phyloP scores from a whole-genome alignment of 2,329 filamentous ascomycete species.

The Mycosphaerella arachidis region DNA sequence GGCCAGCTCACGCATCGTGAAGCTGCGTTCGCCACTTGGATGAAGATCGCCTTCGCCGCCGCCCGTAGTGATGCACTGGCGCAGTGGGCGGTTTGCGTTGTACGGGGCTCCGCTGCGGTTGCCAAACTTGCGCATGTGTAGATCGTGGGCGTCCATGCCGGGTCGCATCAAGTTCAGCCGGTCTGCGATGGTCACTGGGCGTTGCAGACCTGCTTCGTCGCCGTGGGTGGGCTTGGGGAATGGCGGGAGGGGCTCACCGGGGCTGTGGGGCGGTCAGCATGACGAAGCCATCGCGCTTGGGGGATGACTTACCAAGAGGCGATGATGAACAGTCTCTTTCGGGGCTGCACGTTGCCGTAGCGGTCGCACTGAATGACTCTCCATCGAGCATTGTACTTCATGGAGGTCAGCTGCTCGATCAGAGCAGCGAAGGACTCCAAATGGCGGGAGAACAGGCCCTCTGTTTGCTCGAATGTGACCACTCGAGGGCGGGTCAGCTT shows the following conservation, averaged over 20 bases:
- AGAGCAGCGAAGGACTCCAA: conserved; percentile 55
- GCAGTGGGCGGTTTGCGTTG: conserved; percentile 47
- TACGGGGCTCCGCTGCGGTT: conserved; percentile 34
- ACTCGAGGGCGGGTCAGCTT: conserved; percentile 59
- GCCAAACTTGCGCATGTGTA: conserved; percentile 12
- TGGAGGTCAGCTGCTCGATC: conserved; percentile 59
- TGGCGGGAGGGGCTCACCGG: conserved; percentile 64
- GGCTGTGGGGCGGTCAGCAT: conserved; percentile 43
- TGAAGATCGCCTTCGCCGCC: conserved; percentile 61
- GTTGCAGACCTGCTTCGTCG: conserved; percentile 25
- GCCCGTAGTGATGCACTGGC: conserved; percentile 58
- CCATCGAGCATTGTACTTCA: conserved; percentile 69
- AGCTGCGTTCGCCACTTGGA: conserved; percentile 57
- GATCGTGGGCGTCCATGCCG: conserved; percentile 17
- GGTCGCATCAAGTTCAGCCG: conserved; percentile 34
- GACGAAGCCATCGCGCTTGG: not conserved
- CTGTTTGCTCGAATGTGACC: conserved; percentile 75
- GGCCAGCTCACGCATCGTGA: conserved; percentile 65
- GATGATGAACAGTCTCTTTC: conserved; percentile 50
- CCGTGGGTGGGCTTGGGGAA: conserved; percentile 51
- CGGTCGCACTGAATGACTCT: conserved; percentile 50
- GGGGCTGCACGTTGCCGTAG: conserved; percentile 48
- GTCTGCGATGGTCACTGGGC: conserved; percentile 40
- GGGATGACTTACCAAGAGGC: conserved; percentile 46
- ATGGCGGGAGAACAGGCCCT: conserved; percentile 53